These are phyloP conservation scores for Coniferiporia sulphurascens DNA, from an alignment of 1,284 basidiomycete species.

Conservation along the genomic window DNA sequence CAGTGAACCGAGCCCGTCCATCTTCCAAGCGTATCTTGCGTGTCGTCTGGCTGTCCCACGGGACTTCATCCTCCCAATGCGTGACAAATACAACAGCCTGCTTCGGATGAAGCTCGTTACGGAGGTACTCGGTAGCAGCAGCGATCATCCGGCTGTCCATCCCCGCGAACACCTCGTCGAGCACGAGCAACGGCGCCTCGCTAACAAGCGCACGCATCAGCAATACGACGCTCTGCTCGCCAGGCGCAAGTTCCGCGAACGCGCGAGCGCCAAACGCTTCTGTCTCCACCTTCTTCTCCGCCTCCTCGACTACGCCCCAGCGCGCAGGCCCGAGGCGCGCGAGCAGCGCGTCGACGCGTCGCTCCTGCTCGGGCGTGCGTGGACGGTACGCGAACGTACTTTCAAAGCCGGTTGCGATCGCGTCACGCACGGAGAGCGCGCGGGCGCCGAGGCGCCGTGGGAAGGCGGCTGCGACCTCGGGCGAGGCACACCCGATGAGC, in stretches of 20 bases:
- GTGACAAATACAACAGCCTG: constrained; percentile 83
- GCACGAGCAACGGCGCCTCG: constrained; percentile 61
- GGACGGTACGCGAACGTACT: constrained; percentile 64
- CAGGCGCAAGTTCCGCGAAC: constrained; percentile 61
- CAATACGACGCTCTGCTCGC: constrained; percentile 75
- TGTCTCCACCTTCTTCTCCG: constrained; percentile 20
- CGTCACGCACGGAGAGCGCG: constrained; percentile 68
- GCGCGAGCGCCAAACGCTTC: constrained; percentile 39
- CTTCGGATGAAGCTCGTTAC: constrained; percentile 47
- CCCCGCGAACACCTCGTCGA: constrained; percentile 90
- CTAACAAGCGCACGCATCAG: constrained; percentile 81
- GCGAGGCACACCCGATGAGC: constrained; percentile 77
- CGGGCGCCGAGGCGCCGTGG: constrained; percentile 57
- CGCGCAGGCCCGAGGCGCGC: constrained; percentile 54
- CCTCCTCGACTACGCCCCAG: constrained; percentile 32
- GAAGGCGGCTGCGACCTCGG: constrained; percentile 90
- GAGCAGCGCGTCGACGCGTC: constrained; percentile 46
- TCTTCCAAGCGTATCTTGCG: constrained; percentile 33
- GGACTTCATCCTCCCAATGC: constrained; percentile 88
- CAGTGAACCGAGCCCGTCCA: constrained; percentile 27
- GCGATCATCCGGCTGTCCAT: constrained; percentile 79
- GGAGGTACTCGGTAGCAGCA: constrained; percentile 58
- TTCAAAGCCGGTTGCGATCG: constrained; percentile 81
- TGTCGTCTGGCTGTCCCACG: constrained; percentile 42
- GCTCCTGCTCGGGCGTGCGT: constrained; percentile 41